Conservation (phyloP, 805 yeast genomes). For the Starmerella ratchasimensis region DNA sequence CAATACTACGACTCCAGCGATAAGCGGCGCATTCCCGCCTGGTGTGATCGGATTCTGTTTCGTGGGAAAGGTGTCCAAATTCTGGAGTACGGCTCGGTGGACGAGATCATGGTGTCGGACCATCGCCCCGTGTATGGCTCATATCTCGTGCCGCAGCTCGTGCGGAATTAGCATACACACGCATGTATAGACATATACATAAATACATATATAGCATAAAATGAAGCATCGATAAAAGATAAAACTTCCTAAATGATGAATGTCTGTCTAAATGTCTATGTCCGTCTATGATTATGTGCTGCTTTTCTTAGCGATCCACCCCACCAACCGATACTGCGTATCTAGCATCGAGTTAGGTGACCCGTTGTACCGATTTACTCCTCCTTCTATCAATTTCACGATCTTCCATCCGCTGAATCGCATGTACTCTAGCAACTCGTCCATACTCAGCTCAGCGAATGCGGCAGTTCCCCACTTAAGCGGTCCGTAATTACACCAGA, state of each 20-base stretch:
- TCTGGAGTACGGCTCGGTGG: constrained; percentile 42
- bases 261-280: no score
- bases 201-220: background rate
- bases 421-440: constrained; percentile 51
- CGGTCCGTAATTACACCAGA: constrained; percentile 90
- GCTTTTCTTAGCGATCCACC: constrained; percentile 13
- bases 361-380: constrained; percentile 24
- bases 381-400: constrained; percentile 19
- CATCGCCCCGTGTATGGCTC: constrained; percentile 80
- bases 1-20: constrained; percentile 75
- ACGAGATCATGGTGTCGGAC: constrained; percentile 54
- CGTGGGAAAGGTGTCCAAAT: constrained; percentile 48
- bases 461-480: constrained; percentile 79
- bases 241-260: no score
- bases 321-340: constrained; percentile 21
- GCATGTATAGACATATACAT: background rate
- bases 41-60: constrained; percentile 86
- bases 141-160: constrained; percentile 40
- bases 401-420: constrained; percentile 48
- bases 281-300: no score
- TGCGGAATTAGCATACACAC: background rate
- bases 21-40: constrained; percentile 85
- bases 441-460: constrained; percentile 53
- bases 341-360: constrained; percentile 24
- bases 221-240: no score